Evolutionary conservation across 495 filamentous ascomycete genomes (phyloP), one percentile per base, ranked within the genome.

Genomic region (Staphylotrichum longicolle): DNA sequence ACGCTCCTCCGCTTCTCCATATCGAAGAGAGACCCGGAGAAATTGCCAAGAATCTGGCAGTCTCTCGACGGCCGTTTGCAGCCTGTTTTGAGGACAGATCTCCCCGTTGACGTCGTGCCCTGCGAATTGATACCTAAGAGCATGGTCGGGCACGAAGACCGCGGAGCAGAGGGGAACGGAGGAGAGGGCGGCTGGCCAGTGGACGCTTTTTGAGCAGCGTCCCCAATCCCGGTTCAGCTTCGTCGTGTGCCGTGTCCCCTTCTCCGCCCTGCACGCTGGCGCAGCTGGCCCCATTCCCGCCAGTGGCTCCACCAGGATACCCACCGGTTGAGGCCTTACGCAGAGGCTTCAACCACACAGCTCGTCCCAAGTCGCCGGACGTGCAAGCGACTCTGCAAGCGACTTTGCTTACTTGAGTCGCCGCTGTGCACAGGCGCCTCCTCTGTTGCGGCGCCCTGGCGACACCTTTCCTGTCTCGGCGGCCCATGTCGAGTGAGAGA

Each of bases 101-200:
- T 45, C 39, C 12, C 12, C 54, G 27, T 53, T 62, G 54, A 47
- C 20, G 54, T 51, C 14, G 54, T 57, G 44, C 39, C 62, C 30
- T 60, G 45, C 34, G 53, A 53, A 55, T 74, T 72, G 72, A 41
- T 74, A 72, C 72, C 72, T 70, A 74, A 74, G 60, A 56, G 14
- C 59, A 62, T 40, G 61, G 61, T 74, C 70, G 68, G 72, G 72
- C 70, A 74, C 56, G 54, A 72, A 74, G 67, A 50, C 54, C 33
- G 58, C 58, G 47, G 54, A 59, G 64, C 44, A 49, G 61, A 54
- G 46, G 51, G 47, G 50, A 37, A 52, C 20, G 58, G 58, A 30
- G 53, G 54, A 37, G 56, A 52, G 47, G 42, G 35, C 58, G 45
- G 63, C 57, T 62, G 60, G 66, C 58, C 54, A 60, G 57, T 58